Conservation (phyloP, 164 flowering plant species). For the Annona squamosa region DNA sequence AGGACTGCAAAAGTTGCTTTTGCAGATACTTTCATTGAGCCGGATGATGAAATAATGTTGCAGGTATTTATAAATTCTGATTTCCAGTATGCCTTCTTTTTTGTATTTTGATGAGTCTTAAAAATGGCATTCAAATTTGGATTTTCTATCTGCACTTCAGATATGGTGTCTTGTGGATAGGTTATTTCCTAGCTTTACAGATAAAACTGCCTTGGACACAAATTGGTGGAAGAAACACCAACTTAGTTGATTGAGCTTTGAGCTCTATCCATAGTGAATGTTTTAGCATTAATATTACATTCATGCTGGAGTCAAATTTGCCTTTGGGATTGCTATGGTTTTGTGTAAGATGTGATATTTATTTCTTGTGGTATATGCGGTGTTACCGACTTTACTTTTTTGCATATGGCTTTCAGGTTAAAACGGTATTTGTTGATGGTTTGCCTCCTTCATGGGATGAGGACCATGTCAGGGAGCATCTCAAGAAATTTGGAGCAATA, state of each 20-base stretch:
- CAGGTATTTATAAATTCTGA: constrained; percentile 48
- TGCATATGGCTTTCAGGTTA: constrained; percentile 47
- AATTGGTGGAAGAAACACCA: neutral
- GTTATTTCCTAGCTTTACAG: too few species aligned
- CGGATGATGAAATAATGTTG: constrained; percentile 92
- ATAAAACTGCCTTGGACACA: too few species aligned
- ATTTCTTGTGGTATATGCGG: neutral
- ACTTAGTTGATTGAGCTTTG: neutral
- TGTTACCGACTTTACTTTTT: neutral
- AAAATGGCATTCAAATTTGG: neutral
- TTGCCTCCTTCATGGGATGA: constrained; percentile 96
- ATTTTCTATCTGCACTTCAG: too few species aligned
- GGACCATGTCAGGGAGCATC: constrained; percentile 61
- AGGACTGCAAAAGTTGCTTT: constrained; percentile 89
- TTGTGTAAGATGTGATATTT: neutral
- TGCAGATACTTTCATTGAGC: constrained; percentile 93
- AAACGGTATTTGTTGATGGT: constrained; percentile 86
- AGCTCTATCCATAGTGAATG: neutral
- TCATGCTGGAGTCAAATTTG: neutral
- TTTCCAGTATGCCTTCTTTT: neutral
- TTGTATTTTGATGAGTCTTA: neutral
- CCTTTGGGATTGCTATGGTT: neutral
- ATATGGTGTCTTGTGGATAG: too few species aligned
- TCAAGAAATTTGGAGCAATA: constrained; percentile 70
- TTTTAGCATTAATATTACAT: neutral